Base-by-base conservation (phyloP, 2,329 filamentous ascomycete genomes). In the Colletotrichum lupini region DNA sequence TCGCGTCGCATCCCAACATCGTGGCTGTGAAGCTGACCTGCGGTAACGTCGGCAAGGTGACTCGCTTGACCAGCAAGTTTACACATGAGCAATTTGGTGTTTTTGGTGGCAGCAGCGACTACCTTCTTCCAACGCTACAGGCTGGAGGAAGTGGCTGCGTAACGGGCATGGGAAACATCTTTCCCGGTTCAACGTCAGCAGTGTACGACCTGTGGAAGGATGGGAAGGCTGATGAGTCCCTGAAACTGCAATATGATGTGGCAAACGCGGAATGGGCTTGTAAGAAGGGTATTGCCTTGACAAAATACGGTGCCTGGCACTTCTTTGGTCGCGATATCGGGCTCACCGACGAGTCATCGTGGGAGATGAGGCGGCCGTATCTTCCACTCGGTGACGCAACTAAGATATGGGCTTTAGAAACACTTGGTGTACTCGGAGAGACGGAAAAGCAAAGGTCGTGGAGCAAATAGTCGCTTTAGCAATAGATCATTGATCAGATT, bases 1-100 rank as follows among this genome's bases (percentile, higher is more conserved):
- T 91, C 35, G 85, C 92, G 35, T 88, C 89, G 3, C 84, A 87
- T 62, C 90, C 88, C 35, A 91, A 92, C 79, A 92, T 90, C 87
- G 86, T 87, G 8, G 88, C 88, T 46, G 92, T 91, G 65, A 87
- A 91, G 76, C 68, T 78, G 35, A 78, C 76, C 6, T 78, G 88
- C 87, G 66, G 90, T 87, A 37, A 88, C 91, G 77, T 88, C 88
- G 67, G 90, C 86, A 69, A 91, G 89, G 70, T 92, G 90, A 83
- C 85, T 85, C 74, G 89, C 67, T 76, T 78, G 67, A 82, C 75
- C n/a, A 77, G 81, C 53, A 78, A 82, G 30, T 85, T 83, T 24
- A 76, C 74, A 0, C 82, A 81, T 2, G 78, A 77, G 7, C 81
- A 86, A 56, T 86, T 87, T 26, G 82, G 80, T 24, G 83, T 86